These are phyloP conservation scores for Botrytis paeoniae DNA, from an alignment of 2,329 filamentous ascomycete genomes.

Conservation along the genomic window DNA sequence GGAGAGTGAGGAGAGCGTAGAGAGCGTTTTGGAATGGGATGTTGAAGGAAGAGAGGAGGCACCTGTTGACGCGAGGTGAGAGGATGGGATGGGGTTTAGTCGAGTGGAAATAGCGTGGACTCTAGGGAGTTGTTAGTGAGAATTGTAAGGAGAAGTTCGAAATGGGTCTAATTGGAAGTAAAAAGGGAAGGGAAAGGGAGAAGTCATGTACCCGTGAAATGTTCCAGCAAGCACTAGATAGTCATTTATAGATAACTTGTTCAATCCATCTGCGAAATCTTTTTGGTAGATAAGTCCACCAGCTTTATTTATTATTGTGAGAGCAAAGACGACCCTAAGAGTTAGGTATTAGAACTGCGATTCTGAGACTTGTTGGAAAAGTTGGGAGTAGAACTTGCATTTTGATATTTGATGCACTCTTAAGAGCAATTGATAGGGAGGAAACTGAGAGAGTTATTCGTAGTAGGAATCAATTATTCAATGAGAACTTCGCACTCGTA, in stretches of 20 bases:
- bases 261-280: constrained; percentile 82
- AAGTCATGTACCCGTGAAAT: constrained; percentile 79
- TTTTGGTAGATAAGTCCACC: constrained; percentile 95
- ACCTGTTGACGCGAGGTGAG: not conserved
- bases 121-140: constrained; percentile 40
- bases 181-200: constrained; percentile 34
- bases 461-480: not conserved
- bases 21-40: constrained; percentile 65
- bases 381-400: not conserved
- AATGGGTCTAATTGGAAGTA: constrained; percentile 18
- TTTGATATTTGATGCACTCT: not conserved
- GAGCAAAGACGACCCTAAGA: constrained; percentile 85
- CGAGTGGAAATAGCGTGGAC: constrained; percentile 58
- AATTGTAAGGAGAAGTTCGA: not conserved
- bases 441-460: not conserved
- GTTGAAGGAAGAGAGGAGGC: constrained; percentile 40
- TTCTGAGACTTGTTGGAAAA: not conserved
- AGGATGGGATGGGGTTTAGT: constrained; percentile 15
- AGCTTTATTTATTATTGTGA: constrained; percentile 98
- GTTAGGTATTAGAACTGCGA: not conserved
- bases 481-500: not conserved
- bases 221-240: constrained; percentile 95
- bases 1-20: constrained; percentile 51
- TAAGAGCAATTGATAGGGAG: not conserved
- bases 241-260: constrained; percentile 90